Base-by-base conservation (phyloP, 495 filamentous ascomycete genomes). In the Poronia punctata region DNA sequence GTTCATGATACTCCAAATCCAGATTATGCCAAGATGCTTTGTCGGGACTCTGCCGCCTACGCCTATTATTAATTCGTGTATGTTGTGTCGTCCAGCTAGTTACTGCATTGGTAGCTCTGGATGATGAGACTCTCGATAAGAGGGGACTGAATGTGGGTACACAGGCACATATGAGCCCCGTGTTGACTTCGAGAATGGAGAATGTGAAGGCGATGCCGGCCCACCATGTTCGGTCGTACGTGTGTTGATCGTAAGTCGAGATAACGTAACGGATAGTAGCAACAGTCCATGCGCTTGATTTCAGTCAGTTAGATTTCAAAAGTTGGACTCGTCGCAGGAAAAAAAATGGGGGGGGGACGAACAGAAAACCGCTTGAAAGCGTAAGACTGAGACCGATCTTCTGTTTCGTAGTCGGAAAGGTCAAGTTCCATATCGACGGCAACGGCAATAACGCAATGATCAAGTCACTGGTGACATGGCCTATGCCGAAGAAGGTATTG, bases 111-210 rank as follows among this genome's bases (percentile, higher is more conserved):
- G 20, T 3, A 22, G 50, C 37, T n/a, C 35, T 48, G 3, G 40
- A 34, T 17, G 20, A 8, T 1, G 43, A 26, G 25, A 58, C 46
- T 20, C 22, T 31, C 33, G 52, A 50, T 37, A 57, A 43, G 12
- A 63, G 40, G 19, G 60, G 61, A 10, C 48, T 58, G 26, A 65
- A 57, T 1, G 60, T 53, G 2, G 59, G 56, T 10, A 46, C 56
- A 35, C 62, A 64, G 23, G 56, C 56, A 35, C 65, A 68, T 8
- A 65, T 61, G 9, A 68, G 36, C n/a, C 65, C 65, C 8, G 59
- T 65, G 49, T 68, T 65, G n/a, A 68, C 55, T 30, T 68, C 65
- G 38, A 68, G 52, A 9, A 65, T 56, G 15, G 60, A 62, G 34
- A 60, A 59, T n/a, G 53, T 51, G 35, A 57, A 60, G 25, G 51